These are phyloP conservation scores for Tetrahymena malaccensis DNA, from an alignment of 73 alveolate genomes.

Conservation along the genomic window DNA sequence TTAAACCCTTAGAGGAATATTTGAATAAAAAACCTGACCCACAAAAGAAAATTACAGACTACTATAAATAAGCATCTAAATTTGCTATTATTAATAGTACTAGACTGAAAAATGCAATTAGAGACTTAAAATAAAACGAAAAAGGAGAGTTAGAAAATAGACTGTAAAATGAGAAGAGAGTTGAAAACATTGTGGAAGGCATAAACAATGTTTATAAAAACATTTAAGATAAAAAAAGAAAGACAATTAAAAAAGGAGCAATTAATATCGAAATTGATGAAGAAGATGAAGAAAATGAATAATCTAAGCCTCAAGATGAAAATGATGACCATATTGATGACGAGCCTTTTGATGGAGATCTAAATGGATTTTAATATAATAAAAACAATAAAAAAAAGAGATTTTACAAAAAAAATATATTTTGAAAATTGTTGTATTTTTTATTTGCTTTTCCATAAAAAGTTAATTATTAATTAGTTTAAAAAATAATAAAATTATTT, in stretches of 20 bases:
- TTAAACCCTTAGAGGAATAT: slow-evolving; percentile 22
- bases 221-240: neutral
- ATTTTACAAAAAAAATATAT: neutral
- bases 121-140: slow-evolving; percentile 37
- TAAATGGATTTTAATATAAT: slow-evolving; percentile 10
- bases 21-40: slow-evolving; percentile 32
- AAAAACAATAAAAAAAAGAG: slow-evolving; percentile 1
- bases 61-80: slow-evolving; percentile 46
- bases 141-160: neutral
- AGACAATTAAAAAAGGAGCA: neutral
- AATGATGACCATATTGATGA: neutral
- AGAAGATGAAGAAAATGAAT: neutral
- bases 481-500: no score
- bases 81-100: slow-evolving; percentile 46
- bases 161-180: neutral
- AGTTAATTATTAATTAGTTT: no score
- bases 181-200: neutral
- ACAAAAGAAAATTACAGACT: slow-evolving; percentile 40
- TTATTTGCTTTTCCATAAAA: no score
- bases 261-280: neutral
- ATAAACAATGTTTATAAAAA: neutral
- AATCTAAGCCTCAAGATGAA: neutral
- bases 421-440: neutral
- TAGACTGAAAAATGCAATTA: slow-evolving; percentile 46
- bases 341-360: neutral